Percentiles rank a stretch among this genome's conserved stretches.
Evolutionary conservation across 2,329 filamentous ascomycete species (phyloP).

Genomic region (Aspergillus fructus): DNA sequence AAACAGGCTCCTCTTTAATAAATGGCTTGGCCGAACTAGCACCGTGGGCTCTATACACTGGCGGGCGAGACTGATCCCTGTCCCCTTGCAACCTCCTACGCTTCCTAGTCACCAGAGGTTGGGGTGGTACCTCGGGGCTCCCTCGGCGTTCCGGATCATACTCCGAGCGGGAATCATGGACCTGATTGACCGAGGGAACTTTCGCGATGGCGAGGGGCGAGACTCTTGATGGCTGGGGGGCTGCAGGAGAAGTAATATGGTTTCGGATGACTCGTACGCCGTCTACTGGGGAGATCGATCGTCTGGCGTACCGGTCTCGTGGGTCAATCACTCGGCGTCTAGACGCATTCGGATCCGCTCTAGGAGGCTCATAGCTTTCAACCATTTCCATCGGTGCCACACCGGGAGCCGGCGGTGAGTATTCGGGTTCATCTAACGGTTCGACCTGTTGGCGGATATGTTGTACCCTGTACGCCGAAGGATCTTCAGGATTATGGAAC

Average conservation of each 20-base stretch:
- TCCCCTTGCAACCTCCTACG: constrained; percentile 49
- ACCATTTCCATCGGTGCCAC: constrained; percentile 31
- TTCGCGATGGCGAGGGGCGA: constrained; percentile 57
- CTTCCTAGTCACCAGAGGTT: constrained; percentile 51
- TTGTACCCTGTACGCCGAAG: constrained; percentile 20
- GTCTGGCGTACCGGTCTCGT: constrained; percentile 42
- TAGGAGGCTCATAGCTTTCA: constrained; percentile 26
- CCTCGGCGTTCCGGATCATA: constrained; percentile 32
- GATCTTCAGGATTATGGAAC: constrained; percentile 23
- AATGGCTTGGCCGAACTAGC: constrained; percentile 47
- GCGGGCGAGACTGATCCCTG: constrained; percentile 33
- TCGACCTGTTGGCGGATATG: constrained; percentile 30
- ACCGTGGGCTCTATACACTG: constrained; percentile 34
- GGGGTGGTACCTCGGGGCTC: constrained; percentile 45
- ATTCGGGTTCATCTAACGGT: constrained; percentile 46
- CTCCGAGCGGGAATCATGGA: constrained; percentile 49
- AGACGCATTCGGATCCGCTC: constrained; percentile 23
- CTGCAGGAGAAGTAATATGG: constrained; percentile 70
- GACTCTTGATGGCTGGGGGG: constrained; percentile 72
- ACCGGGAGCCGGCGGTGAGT: constrained; percentile 47
- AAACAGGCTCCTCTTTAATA: constrained; percentile 64
- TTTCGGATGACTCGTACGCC: constrained; percentile 67
- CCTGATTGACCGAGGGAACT: constrained; percentile 54
- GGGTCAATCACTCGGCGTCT: constrained; percentile 42
- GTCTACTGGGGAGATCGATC: constrained; percentile 36